Evolutionary conservation across 345 rosid genomes (phyloP), one percentile per base, ranked within the genome.

Genomic region (Luvunga scandens): DNA sequence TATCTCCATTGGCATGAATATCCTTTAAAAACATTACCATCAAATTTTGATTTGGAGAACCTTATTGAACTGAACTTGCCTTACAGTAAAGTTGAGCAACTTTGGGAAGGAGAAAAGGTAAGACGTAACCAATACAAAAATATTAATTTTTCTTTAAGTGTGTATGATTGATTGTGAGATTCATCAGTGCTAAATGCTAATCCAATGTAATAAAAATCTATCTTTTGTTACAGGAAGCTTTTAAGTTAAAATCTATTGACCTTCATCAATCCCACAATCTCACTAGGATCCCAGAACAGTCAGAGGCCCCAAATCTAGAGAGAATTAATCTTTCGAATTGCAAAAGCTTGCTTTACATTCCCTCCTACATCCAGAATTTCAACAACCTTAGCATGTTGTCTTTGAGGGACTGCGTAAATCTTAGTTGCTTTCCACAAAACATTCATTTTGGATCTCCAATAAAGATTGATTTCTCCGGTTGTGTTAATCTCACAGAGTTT

Each of bases 61-160:
- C 72, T 68, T 5, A 16, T 68, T 39, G 31, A 39, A 34, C 33
- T 68, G 13, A 14, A n/a, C 50, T 24, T 68, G 30, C 56, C 55
- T 13, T 68, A 2, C 10, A 68, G 72, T 25, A 24, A 42, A n/a
- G 7, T 68, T n/a, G 13, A 68, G 45, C 72, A 39, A 68, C 72
- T 68, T 2, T 68, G 72, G 72, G 55, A 68, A 39, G 72, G 31
- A 24, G 25, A 45, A 24, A 39, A 68, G 72, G 72, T 68, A n/a
- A n/a, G n/a, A n/a, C n/a, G n/a, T n/a, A 53, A 13, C 57, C 22
- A 39, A 36, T 12, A 4, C 4, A 16, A 12, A 67, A 9, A 38
- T 67, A 67, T 24, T 36, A 21, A 8, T 7, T 1, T n/a, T 66
- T 30, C 19, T 28, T 28, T 30, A 16, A 14, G 28, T 63, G 18